These are phyloP conservation scores for Apiospora pterosperma DNA, from an alignment of 2,329 filamentous ascomycete species.

Conservation along the genomic window DNA sequence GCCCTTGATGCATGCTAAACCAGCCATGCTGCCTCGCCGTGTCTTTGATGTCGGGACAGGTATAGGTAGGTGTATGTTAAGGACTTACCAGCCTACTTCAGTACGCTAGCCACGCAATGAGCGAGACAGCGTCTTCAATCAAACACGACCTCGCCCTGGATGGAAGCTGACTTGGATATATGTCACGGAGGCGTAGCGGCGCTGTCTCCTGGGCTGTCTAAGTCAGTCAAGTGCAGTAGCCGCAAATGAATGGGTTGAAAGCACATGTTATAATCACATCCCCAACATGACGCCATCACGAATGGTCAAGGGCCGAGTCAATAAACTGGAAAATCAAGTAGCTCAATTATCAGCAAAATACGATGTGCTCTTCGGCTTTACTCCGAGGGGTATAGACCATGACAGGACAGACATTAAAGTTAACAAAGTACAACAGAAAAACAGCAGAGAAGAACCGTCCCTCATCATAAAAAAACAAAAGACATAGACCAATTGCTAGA, in stretches of 20 bases:
- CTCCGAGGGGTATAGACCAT: slow-evolving; percentile 7
- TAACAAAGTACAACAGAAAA: not conserved
- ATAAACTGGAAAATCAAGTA: not conserved
- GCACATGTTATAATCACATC: too few species aligned
- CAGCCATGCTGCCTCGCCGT: too few species aligned
- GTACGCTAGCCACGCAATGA: too few species aligned
- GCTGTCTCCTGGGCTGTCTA: not conserved
- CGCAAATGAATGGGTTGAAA: not conserved
- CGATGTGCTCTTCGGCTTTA: slow-evolving; percentile 6
- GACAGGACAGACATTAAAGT: slow-evolving; percentile 3
- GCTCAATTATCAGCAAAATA: not conserved
- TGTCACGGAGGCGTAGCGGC: too few species aligned
- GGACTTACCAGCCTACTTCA: too few species aligned
- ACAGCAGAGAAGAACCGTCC: not conserved
- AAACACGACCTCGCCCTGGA: too few species aligned
- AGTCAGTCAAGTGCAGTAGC: not conserved
- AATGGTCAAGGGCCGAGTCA: not conserved
- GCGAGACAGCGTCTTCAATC: too few species aligned
- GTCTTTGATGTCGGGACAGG: too few species aligned
- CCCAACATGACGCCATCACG: not conserved
- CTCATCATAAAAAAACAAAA: not conserved
- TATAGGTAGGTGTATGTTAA: too few species aligned
- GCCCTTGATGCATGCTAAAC: not conserved
- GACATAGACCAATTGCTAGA: slow-evolving; percentile 1
- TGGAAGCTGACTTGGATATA: too few species aligned